These are phyloP conservation scores for Neurospora sp. DNA, from an alignment of 495 filamentous ascomycete genomes.

Conservation along the genomic window DNA sequence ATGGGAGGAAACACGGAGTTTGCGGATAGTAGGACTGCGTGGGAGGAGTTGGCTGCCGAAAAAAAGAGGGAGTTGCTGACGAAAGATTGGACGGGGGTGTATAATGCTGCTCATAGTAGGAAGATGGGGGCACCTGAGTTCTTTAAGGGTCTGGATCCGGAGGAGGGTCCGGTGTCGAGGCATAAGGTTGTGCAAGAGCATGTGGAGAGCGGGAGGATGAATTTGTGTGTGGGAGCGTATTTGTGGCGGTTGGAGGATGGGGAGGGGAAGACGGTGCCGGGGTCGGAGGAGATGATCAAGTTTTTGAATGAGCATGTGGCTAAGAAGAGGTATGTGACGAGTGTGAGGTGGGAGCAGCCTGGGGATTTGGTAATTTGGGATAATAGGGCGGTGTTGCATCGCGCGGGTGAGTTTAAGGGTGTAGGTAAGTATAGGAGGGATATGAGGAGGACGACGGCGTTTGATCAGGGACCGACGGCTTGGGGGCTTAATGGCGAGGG, in stretches of 20 bases:
- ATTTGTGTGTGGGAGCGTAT: slow-evolving; percentile 46
- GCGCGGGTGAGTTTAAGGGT: slow-evolving; percentile 40
- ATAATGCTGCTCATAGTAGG: slow-evolving; percentile 44
- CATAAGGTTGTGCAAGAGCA: slow-evolving; percentile 44
- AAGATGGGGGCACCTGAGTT: slow-evolving; percentile 42
- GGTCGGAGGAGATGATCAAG: slow-evolving; percentile 31
- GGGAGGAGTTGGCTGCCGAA: slow-evolving; percentile 33
- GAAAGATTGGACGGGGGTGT: slow-evolving; percentile 43
- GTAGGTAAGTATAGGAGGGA: slow-evolving; percentile 42
- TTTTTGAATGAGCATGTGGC: slow-evolving; percentile 37
- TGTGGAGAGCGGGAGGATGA: slow-evolving; percentile 43
- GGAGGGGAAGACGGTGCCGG: slow-evolving; percentile 23
- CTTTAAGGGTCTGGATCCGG: slow-evolving; percentile 40
- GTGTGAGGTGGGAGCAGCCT: slow-evolving; percentile 36
- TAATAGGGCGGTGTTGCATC: slow-evolving; percentile 47
- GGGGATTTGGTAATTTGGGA: slow-evolving; percentile 53
- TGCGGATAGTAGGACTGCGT: slow-evolving; percentile 47
- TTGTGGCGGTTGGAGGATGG: slow-evolving; percentile 44
- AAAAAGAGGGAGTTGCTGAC: slow-evolving; percentile 29
- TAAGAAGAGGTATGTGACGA: slow-evolving; percentile 39
- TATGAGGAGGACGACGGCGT: slow-evolving; percentile 46
- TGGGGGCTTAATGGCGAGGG: slow-evolving; percentile 35
- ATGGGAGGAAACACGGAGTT: slow-evolving; percentile 49
- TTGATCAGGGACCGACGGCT: slow-evolving; percentile 31
- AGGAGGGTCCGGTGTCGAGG: slow-evolving; percentile 31